Conservation (phyloP, 2,329 filamentous ascomycete genomes). For the Pseudogymnoascus sp. region DNA sequence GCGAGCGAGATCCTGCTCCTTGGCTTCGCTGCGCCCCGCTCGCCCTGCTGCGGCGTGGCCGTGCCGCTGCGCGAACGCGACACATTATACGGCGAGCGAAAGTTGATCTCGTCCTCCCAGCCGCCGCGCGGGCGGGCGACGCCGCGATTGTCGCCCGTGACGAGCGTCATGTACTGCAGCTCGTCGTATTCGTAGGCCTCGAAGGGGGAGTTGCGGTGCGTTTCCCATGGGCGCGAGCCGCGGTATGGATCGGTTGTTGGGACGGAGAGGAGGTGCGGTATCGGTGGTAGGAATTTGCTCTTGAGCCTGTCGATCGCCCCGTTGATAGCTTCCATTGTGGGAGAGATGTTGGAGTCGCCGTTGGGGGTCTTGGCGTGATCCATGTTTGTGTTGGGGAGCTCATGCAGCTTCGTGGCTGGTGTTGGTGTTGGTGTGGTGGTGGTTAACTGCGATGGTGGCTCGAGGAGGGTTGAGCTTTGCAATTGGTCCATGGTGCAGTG, state of each 20-base stretch:
- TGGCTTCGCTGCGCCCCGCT: slow-evolving; percentile 21
- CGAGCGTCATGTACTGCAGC: slow-evolving; percentile 10
- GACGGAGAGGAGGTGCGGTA: slow-evolving; percentile 24
- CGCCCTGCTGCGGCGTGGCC: slow-evolving; percentile 21
- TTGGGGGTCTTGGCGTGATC: background rate
- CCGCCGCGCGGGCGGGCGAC: slow-evolving; percentile 6
- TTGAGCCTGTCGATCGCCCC: background rate
- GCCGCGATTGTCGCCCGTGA: background rate
- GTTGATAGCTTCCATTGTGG: background rate
- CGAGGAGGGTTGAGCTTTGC: background rate
- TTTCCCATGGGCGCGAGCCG: slow-evolving; percentile 22
- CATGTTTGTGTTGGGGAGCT: background rate
- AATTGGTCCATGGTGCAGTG: slow-evolving; percentile 2
- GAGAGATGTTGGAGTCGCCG: background rate
- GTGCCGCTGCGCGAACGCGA: slow-evolving; percentile 22
- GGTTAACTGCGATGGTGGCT: background rate
- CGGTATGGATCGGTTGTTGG: slow-evolving; percentile 19
- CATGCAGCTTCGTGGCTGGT: background rate
- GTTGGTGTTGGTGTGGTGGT: background rate
- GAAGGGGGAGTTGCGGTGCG: slow-evolving; percentile 23
- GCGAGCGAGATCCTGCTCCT: slow-evolving; percentile 25
- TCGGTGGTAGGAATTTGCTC: slow-evolving; percentile 13
- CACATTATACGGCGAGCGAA: slow-evolving; percentile 17
- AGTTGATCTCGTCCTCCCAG: slow-evolving; percentile 23
- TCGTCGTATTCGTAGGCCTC: slow-evolving; percentile 12